Evolutionary conservation across 805 yeast genomes (phyloP).

Genomic region (Sugiyamaella boreocaroliniensis): DNA sequence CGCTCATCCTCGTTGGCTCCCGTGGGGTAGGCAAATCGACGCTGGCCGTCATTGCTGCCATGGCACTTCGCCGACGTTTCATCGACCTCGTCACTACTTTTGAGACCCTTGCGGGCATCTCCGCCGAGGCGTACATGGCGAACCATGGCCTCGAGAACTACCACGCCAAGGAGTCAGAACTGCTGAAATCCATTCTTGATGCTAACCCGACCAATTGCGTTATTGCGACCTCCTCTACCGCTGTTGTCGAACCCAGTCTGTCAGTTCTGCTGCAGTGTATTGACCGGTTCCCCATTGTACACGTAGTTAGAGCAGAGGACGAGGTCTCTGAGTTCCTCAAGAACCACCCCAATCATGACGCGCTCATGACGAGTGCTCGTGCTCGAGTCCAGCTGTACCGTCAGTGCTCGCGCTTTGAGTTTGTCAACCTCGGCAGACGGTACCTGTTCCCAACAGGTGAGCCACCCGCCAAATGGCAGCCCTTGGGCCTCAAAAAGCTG

Average conservation of each 20-base stretch:
- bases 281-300: slow-evolving; percentile 4
- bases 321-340: slow-evolving; percentile 3
- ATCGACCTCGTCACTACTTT: slow-evolving; percentile 6
- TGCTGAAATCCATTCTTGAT: background rate
- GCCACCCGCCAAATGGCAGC: background rate
- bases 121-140: slow-evolving; percentile 3
- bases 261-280: background rate
- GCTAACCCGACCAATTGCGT: slow-evolving; percentile 8
- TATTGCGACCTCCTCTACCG: slow-evolving; percentile 5
- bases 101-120: slow-evolving; percentile 8
- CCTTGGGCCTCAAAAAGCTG: slow-evolving; percentile 1
- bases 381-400: slow-evolving; percentile 1
- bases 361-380: background rate
- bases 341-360: slow-evolving; percentile 2
- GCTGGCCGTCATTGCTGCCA: slow-evolving; percentile 11
- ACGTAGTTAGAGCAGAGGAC: background rate
- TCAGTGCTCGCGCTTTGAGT: slow-evolving; percentile 5
- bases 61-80: slow-evolving; percentile 9
- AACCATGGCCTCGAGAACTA: slow-evolving; percentile 7
- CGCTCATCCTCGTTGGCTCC: slow-evolving; percentile 7
- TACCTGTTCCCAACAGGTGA: background rate
- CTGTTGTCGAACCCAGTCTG: slow-evolving; percentile 3
- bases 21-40: slow-evolving; percentile 12
- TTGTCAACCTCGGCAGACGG: slow-evolving; percentile 5
- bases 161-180: slow-evolving; percentile 3